A percentile compares a stretch with the other conserved stretches of the same genome.
Conservation (phyloP, 1,284 basidiomycete genomes). For the Cryptococcus sp. region DNA sequence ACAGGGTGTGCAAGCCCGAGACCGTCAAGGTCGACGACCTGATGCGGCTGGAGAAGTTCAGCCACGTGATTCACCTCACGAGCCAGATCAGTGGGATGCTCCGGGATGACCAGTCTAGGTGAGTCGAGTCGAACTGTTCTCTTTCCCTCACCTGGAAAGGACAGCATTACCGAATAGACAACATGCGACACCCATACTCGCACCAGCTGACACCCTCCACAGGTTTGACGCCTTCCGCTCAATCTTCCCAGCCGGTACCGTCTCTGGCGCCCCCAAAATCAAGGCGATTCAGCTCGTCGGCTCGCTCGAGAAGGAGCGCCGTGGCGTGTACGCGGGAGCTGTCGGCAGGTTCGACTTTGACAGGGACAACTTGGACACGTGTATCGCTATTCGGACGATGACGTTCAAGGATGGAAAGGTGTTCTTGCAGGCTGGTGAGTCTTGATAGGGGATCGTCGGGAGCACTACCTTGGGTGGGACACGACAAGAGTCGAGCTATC, state of each 20-base stretch:
- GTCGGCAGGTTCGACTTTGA: slow-evolving; percentile 98
- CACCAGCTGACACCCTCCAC: background rate
- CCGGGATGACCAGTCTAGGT: slow-evolving; percentile 80
- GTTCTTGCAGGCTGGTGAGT: slow-evolving; percentile 75
- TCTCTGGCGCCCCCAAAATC: slow-evolving; percentile 99
- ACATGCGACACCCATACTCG: background rate
- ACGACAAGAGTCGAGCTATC: background rate
- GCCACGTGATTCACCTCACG: slow-evolving; percentile 96
- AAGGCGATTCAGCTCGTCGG: slow-evolving; percentile 94
- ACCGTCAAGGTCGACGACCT: slow-evolving; percentile 95
- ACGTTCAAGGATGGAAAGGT: slow-evolving; percentile 88
- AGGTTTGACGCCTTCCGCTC: slow-evolving; percentile 98
- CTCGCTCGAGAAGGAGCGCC: slow-evolving; percentile 79
- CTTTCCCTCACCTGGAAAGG: background rate
- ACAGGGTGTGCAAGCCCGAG: slow-evolving; percentile 90
- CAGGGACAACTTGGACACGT: slow-evolving; percentile 92
- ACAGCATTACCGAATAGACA: background rate
- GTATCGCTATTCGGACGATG: slow-evolving; percentile 99
- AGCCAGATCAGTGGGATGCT: slow-evolving; percentile 89
- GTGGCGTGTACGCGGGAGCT: slow-evolving; percentile 95
- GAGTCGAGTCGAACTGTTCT: slow-evolving; percentile 14
- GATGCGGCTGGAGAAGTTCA: slow-evolving; percentile 93
- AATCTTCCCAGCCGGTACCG: slow-evolving; percentile 98
- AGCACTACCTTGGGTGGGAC: background rate
- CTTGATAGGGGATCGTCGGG: background rate